Evolutionary conservation across 306 rosid genomes (phyloP), one percentile per base, ranked within the genome.

Genomic region (Vigna reflexopilosa): DNA sequence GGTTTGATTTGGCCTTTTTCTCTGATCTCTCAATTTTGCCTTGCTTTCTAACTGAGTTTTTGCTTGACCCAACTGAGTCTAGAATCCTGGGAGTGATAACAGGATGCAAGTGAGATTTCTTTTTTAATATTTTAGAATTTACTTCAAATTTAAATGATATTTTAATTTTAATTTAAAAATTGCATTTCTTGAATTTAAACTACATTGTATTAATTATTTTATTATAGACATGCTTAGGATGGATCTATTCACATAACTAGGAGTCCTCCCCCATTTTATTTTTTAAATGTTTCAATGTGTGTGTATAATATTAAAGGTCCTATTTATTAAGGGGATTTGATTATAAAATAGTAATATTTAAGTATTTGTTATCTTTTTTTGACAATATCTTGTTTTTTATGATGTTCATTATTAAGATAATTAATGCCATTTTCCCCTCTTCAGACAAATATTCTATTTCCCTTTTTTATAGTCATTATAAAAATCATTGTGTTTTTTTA

Each of bases 1-100:
- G 97, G 98, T 94, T 76, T 77, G 59, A 11, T 45, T 12, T 24
- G 58, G 8, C 19, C 10, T 5, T 2, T 28, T 28, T 57, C 11
- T 7, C 50, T 67, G 62, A 26, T 54, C n/a, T 54, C n/a, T 73
- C 73, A 68, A 44, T 61, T 69, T 61, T 48, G 6, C 69, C 66
- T 58, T 57, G 17, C 22, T 2, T 67, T 81, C 19, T 51, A 40
- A 49, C 17, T 72, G 44, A 10, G 49, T 57, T 77, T 50, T 48
- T n/a, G 17, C 49, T 6, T 71, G 55, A 24, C 7, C 56, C 38
- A 56, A 22, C 45, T 64, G 72, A 42, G 56, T 16, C 30, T 50
- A 10, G 4, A 58, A 34, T 20, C 34, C 16, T 22, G 28, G 28
- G 42, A 30, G 10, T 59, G 66, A 28, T 59, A 10, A 59, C 2